A percentile compares a stretch with the other conserved stretches of the same genome.
Conservation (phyloP, 371 early-diverging fungal genomes). For the Capniomyces stellatus region DNA sequence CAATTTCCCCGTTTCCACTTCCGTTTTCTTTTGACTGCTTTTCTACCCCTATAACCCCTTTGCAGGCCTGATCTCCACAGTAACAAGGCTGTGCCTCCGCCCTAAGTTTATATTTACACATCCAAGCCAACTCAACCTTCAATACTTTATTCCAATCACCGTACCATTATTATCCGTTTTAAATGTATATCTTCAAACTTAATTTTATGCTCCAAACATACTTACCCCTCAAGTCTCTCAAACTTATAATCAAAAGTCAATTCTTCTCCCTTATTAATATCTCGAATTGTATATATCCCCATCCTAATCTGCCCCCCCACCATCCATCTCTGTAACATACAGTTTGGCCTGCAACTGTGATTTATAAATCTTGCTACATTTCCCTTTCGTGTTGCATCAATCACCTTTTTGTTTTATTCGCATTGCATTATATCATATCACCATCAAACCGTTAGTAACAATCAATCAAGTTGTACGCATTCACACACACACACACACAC, state of each 20-base stretch:
- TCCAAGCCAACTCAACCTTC: neutral
- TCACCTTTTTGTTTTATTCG: constrained; percentile 41
- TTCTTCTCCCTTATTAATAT: constrained; percentile 57
- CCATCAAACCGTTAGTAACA: too few species aligned
- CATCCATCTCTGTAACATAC: constrained; percentile 73
- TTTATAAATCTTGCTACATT: constrained; percentile 83
- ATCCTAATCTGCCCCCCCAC: constrained; percentile 56
- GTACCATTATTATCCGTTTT: too few species aligned
- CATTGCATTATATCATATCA: too few species aligned
- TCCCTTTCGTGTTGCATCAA: constrained; percentile 90
- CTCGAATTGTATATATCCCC: constrained; percentile 58
- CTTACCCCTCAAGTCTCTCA: constrained; percentile 45
- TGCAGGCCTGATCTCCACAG: constrained; percentile 78
- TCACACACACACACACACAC: too few species aligned
- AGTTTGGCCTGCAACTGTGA: constrained; percentile 85
- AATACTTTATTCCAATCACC: neutral
- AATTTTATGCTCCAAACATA: too few species aligned
- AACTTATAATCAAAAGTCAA: constrained; percentile 89
- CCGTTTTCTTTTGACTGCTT: constrained; percentile 19
- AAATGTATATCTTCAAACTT: too few species aligned
- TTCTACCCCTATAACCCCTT: constrained; percentile 72
- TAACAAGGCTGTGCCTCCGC: constrained; percentile 78
- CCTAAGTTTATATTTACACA: neutral
- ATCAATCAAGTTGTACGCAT: too few species aligned
- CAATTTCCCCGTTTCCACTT: constrained; percentile 9